A percentile compares a stretch with the other conserved stretches of the same genome.
Conservation (phyloP, 2,329 filamentous ascomycete genomes). For the Saccharata proteae region DNA sequence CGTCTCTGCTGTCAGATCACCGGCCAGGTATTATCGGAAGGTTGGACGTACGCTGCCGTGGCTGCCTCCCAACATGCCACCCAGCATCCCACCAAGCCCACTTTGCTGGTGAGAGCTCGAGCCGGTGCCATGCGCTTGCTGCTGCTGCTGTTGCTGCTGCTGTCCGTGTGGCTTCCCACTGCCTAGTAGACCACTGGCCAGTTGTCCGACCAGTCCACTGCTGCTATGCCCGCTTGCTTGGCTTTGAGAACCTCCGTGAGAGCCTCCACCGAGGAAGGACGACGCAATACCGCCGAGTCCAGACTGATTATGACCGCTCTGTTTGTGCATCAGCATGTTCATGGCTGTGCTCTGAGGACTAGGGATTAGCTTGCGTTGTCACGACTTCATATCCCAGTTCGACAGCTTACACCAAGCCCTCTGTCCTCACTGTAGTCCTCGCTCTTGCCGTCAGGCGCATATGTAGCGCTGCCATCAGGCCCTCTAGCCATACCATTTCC, state of each 20-base stretch:
- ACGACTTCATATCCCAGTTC: background rate
- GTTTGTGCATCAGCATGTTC: constrained; percentile 6
- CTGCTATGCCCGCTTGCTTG: constrained; percentile 7
- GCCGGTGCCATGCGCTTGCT: constrained; percentile 25
- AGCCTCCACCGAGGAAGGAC: constrained; percentile 9
- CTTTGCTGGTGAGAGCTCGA: constrained; percentile 4
- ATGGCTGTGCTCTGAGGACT: constrained; percentile 8
- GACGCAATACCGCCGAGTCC: constrained; percentile 9
- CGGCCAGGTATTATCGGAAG: background rate
- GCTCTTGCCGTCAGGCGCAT: constrained; percentile 1
- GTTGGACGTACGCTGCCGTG: constrained; percentile 18
- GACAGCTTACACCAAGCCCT: constrained; percentile 9
- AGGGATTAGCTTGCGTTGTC: background rate
- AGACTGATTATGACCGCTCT: constrained; percentile 7
- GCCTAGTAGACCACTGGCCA: constrained; percentile 35
- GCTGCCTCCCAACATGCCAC: constrained; percentile 22
- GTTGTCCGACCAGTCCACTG: constrained; percentile 37
- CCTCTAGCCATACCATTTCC: background rate
- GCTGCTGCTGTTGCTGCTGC: constrained; percentile 20
- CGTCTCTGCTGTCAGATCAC: background rate
- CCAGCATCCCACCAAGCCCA: constrained; percentile 20
- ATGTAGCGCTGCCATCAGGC: background rate
- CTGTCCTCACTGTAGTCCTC: constrained; percentile 9
- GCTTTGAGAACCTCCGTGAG: constrained; percentile 7
- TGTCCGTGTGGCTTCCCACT: constrained; percentile 20